A percentile compares a stretch with the other conserved stretches of the same genome.
These are phyloP conservation scores for Leishmania turanica DNA, from an alignment of 208 protist species.

Conservation along the genomic window DNA sequence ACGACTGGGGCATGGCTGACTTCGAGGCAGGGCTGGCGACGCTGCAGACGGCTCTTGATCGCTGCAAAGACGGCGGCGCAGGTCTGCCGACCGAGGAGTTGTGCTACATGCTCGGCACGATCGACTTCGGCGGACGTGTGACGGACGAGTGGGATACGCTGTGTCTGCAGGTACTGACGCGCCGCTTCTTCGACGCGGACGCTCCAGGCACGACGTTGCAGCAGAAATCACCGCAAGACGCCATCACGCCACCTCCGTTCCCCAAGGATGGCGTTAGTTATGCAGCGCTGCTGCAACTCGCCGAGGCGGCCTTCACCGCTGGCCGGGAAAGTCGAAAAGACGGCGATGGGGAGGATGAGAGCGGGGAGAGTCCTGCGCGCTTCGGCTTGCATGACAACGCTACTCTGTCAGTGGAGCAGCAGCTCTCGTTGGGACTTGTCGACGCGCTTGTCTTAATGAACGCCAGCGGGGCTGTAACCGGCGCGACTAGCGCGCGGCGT, in stretches of 20 bases:
- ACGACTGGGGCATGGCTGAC: slow-evolving; percentile 94
- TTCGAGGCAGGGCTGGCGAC: slow-evolving; percentile 84
- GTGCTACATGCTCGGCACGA: slow-evolving; percentile 91
- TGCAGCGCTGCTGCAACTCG: slow-evolving; percentile 54
- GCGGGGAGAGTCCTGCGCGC: slow-evolving; percentile 67
- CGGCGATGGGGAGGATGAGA: slow-evolving; percentile 17
- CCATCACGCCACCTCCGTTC: slow-evolving; percentile 62
- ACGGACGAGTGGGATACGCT: slow-evolving; percentile 92
- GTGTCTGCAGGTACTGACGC: slow-evolving; percentile 76
- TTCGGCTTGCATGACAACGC: slow-evolving; percentile 97
- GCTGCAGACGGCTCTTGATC: slow-evolving; percentile 66
- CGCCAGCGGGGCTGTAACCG: slow-evolving; percentile 29
- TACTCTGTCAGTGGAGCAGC: slow-evolving; percentile 85
- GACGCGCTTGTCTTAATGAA: slow-evolving; percentile 54
- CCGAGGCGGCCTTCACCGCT: slow-evolving; percentile 52
- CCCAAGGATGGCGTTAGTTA: slow-evolving; percentile 43
- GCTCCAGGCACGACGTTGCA: slow-evolving; percentile 33
- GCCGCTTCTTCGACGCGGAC: slow-evolving; percentile 64
- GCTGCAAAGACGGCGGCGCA: slow-evolving; percentile 4
- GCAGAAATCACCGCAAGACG: slow-evolving; percentile 29
- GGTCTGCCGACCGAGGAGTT: slow-evolving; percentile 80
- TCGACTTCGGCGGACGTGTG: slow-evolving; percentile 95
- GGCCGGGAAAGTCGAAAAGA: slow-evolving; percentile 39
- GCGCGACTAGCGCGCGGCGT: slow-evolving; percentile 1
- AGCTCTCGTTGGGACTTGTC: slow-evolving; percentile 50